These are phyloP conservation scores for Bipolaris bicolor DNA, from an alignment of 2,329 filamentous ascomycete species.

Conservation along the genomic window DNA sequence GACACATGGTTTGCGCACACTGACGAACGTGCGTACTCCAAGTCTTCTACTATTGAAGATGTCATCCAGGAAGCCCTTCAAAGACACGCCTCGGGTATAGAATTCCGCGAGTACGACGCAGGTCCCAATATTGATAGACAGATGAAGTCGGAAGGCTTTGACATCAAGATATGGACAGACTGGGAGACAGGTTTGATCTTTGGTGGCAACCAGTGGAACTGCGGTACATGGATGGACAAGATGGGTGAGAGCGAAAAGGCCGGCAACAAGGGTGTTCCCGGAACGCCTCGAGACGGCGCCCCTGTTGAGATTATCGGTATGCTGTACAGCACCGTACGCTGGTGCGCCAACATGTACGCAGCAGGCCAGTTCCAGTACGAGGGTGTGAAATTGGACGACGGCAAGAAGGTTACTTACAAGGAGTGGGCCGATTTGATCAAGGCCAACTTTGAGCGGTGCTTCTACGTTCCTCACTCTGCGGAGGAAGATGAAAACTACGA, in stretches of 20 bases:
- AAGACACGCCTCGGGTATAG: constrained; percentile 86
- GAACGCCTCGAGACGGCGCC: constrained; percentile 94
- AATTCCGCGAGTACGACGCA: constrained; percentile 93
- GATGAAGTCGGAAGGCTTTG: constrained; percentile 91
- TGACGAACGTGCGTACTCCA: constrained; percentile 84
- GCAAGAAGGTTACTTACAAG: constrained; percentile 67
- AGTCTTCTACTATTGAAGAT: constrained; percentile 81
- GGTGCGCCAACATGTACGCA: constrained; percentile 73
- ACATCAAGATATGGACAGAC: constrained; percentile 88
- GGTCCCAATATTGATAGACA: constrained; percentile 86
- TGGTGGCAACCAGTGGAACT: constrained; percentile 92
- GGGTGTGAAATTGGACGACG: constrained; percentile 71
- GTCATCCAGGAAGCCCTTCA: constrained; percentile 93
- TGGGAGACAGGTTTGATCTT: constrained; percentile 92
- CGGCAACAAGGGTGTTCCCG: constrained; percentile 89
- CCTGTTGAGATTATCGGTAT: constrained; percentile 95
- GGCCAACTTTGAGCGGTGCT: constrained; percentile 87
- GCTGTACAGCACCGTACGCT: constrained; percentile 84
- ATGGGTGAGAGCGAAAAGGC: constrained; percentile 98
- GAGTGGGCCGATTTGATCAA: constrained; percentile 84
- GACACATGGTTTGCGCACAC: constrained; percentile 90
- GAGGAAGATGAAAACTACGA: constrained; percentile 78
- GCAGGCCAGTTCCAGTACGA: constrained; percentile 74
- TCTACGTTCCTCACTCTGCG: constrained; percentile 76
- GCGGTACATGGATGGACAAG: constrained; percentile 99